phyloP scores from a whole-genome alignment of 371 early-diverging fungal genomes.

The Mortierella sp. region DNA sequence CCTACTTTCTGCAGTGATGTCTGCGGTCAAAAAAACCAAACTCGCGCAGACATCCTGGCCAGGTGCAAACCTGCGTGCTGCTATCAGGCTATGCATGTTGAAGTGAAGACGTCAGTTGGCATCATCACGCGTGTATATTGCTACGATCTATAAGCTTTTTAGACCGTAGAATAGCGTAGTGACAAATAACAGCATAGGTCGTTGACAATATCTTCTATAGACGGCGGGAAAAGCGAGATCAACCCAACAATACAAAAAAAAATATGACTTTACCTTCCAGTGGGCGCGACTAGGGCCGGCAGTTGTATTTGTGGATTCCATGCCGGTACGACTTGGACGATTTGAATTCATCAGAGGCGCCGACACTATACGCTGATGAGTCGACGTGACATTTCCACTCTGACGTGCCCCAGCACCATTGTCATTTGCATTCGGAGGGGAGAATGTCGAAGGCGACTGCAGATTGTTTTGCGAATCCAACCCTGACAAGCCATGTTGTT shows the following conservation, averaged over 20 bases:
- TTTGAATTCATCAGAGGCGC: conserved; percentile 28
- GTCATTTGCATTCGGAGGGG: conserved; percentile 20
- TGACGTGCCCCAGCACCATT: conserved; percentile 1
- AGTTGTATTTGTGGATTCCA: background rate
- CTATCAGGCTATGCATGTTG: conserved; percentile 30
- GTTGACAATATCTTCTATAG: too few relatives aligned
- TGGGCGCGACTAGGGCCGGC: conserved; percentile 48
- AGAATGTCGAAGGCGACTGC: conserved; percentile 19
- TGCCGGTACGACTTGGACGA: conserved; percentile 14
- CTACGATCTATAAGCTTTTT: too few relatives aligned
- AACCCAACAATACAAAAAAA: background rate
- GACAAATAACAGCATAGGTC: too few relatives aligned
- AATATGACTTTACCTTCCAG: conserved; percentile 46
- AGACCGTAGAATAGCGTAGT: too few relatives aligned
- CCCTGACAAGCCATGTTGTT: conserved; percentile 12
- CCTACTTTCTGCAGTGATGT: conserved; percentile 51
- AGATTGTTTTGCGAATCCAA: conserved; percentile 17
- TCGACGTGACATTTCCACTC: conserved; percentile 9
- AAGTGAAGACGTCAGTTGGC: background rate
- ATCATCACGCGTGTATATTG: conserved; percentile 2
- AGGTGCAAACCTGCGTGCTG: conserved; percentile 47
- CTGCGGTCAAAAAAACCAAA: conserved; percentile 53
- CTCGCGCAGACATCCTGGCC: conserved; percentile 47
- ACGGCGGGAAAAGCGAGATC: background rate
- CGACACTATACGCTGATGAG: conserved; percentile 38